Evolutionary conservation across 2,329 filamentous ascomycete genomes (phyloP).

Genomic region (Aspergillus niger): DNA sequence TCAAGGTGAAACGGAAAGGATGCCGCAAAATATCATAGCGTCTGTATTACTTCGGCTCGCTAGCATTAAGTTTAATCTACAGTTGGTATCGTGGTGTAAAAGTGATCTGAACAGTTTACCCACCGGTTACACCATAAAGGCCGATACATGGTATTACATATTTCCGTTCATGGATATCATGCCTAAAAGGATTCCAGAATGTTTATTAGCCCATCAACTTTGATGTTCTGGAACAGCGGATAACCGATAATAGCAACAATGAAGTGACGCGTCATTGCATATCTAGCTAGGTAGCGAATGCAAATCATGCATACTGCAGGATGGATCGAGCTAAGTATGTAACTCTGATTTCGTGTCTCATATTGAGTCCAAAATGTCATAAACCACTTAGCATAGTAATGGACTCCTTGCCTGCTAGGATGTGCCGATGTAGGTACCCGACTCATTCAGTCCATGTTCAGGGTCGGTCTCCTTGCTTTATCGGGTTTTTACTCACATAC

Average conservation of each 20-base stretch:
- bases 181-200: no score
- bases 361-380: no score
- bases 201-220: neutral
- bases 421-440: neutral
- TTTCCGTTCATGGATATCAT: no score
- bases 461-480: neutral
- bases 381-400: neutral
- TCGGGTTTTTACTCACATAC: neutral
- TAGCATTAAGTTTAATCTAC: no score
- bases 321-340: no score
- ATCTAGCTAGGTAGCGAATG: neutral
- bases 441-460: no score
- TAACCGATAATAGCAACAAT: neutral
- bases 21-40: neutral
- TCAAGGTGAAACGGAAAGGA: neutral
- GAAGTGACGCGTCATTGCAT: neutral
- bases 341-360: no score
- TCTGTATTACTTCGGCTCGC: no score
- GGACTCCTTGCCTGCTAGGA: neutral
- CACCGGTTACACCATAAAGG: no score
- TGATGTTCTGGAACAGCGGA: neutral
- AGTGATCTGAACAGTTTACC: no score
- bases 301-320: neutral
- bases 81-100: no score
- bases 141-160: no score